Base-by-base conservation (phyloP, 2,329 filamentous ascomycete species). In the Colletotrichum endophyticum region DNA sequence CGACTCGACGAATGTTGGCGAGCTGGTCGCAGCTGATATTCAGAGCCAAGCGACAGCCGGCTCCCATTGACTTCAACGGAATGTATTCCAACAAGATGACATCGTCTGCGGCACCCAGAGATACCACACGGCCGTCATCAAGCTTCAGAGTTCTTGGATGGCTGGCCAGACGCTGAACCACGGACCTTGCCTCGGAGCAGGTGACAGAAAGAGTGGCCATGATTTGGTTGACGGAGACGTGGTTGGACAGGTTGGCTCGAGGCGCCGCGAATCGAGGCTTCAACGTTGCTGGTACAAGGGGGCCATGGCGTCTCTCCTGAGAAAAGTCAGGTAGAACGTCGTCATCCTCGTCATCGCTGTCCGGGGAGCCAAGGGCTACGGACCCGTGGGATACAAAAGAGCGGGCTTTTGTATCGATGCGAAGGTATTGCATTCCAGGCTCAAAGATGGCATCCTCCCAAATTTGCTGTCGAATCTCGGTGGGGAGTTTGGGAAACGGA, bases 1-100 rank as follows among this genome's bases (percentile, higher is more conserved):
- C 87, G 6, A 88, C 81, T 25, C 83, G 84, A 16, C 84, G 84
- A 56, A 88, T 81, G 25, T 82, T 78, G 4, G 81, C 80, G 9
- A 86, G 77, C 1, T 78, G 81, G 9, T 79, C 66, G 49, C 84
- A 86, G 13, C 77, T 59, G 8, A 84, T 75, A 7, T 77, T 56
- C 67, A 80, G 78, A 12, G 78, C 77, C 63, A 86, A 80, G 53
- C 78, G 80, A 67, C 80, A 80, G 4, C 79, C 79, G 13, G 59
- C 73, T 78, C 62, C 82, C 78, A 66, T 82, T 84, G 27, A 81
- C 70, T 6, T 81, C 79, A 2, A 77, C 66, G 6, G 82, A 81
- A 9, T 73, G 67, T 86, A 86, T 56, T 86, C 84, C 25, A 86
- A 77, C 68, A 82, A 83, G 22, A 85, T 70, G 9, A 85, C 73